These are phyloP conservation scores for Epichloe amarillans DNA, from an alignment of 2,329 filamentous ascomycete species.

Conservation along the genomic window DNA sequence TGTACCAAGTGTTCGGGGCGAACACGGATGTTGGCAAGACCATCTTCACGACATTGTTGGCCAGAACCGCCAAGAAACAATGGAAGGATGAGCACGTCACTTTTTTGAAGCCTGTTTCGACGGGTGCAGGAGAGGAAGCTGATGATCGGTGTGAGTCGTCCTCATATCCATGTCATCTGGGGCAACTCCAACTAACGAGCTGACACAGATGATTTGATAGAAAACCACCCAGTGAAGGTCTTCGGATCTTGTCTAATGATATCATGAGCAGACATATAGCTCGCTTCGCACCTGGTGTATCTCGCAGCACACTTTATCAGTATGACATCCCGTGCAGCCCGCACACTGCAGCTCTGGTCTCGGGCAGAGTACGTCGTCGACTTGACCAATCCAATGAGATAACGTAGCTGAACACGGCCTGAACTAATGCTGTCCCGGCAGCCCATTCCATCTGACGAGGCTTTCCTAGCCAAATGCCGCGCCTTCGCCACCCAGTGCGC, in stretches of 20 bases:
- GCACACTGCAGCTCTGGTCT: slow-evolving; percentile 51
- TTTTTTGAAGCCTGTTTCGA: slow-evolving; percentile 75
- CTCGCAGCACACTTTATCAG: slow-evolving; percentile 48
- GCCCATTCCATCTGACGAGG: slow-evolving; percentile 35
- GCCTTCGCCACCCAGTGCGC: slow-evolving; percentile 31
- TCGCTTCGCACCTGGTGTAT: slow-evolving; percentile 39
- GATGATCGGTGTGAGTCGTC: slow-evolving; percentile 47
- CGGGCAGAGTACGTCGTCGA: slow-evolving; percentile 25
- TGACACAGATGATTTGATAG: background rate
- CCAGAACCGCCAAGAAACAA: slow-evolving; percentile 41
- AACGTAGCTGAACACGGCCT: background rate
- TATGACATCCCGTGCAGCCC: slow-evolving; percentile 66
- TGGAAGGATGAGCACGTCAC: slow-evolving; percentile 35
- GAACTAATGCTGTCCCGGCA: slow-evolving; percentile 12
- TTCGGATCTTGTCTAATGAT: background rate
- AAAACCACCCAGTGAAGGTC: background rate
- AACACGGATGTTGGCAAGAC: slow-evolving; percentile 83
- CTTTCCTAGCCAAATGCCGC: slow-evolving; percentile 29
- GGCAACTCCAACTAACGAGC: background rate
- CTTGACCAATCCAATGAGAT: background rate
- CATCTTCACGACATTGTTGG: slow-evolving; percentile 60
- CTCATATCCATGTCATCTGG: background rate
- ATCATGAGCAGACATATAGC: slow-evolving; percentile 42
- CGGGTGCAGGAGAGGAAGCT: slow-evolving; percentile 54
- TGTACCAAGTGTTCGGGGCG: slow-evolving; percentile 67